Evolutionary conservation across 2,329 filamentous ascomycete genomes (phyloP), one percentile per base, ranked within the genome.

Genomic region (Arthrobotrys conoides): DNA sequence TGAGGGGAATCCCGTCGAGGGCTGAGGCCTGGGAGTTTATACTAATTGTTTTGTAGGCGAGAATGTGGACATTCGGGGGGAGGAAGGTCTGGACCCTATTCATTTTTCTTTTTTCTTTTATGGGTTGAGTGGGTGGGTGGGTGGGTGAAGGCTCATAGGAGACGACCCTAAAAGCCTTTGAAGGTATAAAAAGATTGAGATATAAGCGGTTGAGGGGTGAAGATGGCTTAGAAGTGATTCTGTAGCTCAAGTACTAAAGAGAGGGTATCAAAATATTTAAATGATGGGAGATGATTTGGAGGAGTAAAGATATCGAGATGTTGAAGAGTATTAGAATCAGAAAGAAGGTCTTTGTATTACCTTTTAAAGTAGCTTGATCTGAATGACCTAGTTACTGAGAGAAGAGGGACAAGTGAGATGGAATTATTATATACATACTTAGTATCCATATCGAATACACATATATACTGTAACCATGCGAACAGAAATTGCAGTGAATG

Each of bases 81-180:
- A 27, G 27, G 48, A 55, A 30, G 33, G 5, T 30, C 44, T 68
- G 64, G 18, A 30, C n/a, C 64, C 57, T 68, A 0, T 6, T 68
- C 27, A 2, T 24, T 24, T 12, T 22, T n/a, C 5, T 8, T 51
- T 2, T 24, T 51, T 1, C 12, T 46, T 6, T 46, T 46, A 16
- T 18, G 8, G 18, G 14, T n/a, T n/a, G 16, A 44, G 14, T 44
- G 41, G 14, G 41, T 44, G 41, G 33, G 27, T 30, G 27, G 27
- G n/a, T n/a, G 27, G 27, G 27, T 3, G 27, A 30, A 30, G 27
- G 3, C 27, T 30, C 27, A n/a, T 6, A 6, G 33, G 33, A 36
- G 33, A 8, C 1, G 33, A 36, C 33, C 4, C 33, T n/a, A n/a
- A n/a, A n/a, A n/a, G n/a, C n/a, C n/a, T 36, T 36, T 36, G 8